A percentile compares a stretch with the other conserved stretches of the same genome.
Evolutionary conservation across 352 stramenopile species (phyloP).

Genomic region (Phytophthora colocasiae): DNA sequence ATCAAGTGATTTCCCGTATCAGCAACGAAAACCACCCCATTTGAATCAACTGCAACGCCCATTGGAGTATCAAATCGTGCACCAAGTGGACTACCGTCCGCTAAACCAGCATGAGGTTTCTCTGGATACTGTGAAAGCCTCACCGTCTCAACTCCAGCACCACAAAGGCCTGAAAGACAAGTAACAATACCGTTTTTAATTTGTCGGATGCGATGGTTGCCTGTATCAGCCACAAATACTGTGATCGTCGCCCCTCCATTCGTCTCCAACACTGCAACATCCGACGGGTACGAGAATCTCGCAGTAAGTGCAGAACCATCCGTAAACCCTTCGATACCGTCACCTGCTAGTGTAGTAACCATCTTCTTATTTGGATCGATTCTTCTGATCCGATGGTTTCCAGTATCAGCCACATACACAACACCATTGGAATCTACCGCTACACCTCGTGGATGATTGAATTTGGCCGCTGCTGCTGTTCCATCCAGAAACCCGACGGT

Average conservation of each 20-base stretch:
- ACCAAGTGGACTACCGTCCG: slow-evolving; percentile 80
- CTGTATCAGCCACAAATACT: slow-evolving; percentile 82
- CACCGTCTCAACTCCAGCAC: slow-evolving; percentile 68
- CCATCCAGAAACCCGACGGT: slow-evolving; percentile 85
- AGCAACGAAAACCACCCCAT: slow-evolving; percentile 92
- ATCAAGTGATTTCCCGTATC: slow-evolving; percentile 97
- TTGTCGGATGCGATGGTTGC: slow-evolving; percentile 86
- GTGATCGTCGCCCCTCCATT: slow-evolving; percentile 33
- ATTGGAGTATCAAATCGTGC: slow-evolving; percentile 94
- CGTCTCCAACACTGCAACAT: slow-evolving; percentile 70
- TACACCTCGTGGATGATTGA: slow-evolving; percentile 91
- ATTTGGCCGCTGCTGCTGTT: slow-evolving; percentile 62
- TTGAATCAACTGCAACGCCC: slow-evolving; percentile 82
- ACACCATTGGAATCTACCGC: slow-evolving; percentile 92
- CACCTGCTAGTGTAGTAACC: slow-evolving; percentile 65
- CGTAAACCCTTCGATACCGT: slow-evolving; percentile 51
- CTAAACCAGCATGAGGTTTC: slow-evolving; percentile 85
- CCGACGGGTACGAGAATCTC: slow-evolving; percentile 74
- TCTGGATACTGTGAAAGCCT: slow-evolving; percentile 41
- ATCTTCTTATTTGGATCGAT: slow-evolving; percentile 61
- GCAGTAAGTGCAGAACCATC: slow-evolving; percentile 54
- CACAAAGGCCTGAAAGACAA: slow-evolving; percentile 92
- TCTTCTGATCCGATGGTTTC: slow-evolving; percentile 93
- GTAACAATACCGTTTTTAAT: slow-evolving; percentile 71
- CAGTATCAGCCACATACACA: slow-evolving; percentile 96